Conservation (phyloP, 495 filamentous ascomycete genomes). For the Apodospora peruviana region DNA sequence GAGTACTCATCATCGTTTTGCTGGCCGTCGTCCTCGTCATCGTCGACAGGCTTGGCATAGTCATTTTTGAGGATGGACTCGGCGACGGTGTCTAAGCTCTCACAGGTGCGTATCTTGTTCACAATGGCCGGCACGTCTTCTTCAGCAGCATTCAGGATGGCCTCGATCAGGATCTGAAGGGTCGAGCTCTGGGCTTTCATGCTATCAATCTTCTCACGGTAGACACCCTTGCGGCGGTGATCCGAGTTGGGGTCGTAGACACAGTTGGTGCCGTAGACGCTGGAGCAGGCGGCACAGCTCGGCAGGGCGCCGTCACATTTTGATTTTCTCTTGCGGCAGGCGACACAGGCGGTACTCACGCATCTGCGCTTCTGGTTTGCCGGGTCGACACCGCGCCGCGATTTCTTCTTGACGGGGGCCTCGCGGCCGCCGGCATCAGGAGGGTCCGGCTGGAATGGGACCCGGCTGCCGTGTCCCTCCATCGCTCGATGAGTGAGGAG, state of each 20-base stretch:
- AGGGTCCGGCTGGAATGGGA: neutral
- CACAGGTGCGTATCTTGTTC: slow-evolving; percentile 82
- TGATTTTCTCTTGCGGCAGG: slow-evolving; percentile 82
- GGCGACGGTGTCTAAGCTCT: slow-evolving; percentile 85
- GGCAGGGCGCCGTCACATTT: slow-evolving; percentile 95
- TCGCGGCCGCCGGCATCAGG: neutral
- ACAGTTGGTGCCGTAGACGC: slow-evolving; percentile 89
- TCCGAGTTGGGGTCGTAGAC: slow-evolving; percentile 95
- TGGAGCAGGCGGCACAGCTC: slow-evolving; percentile 89
- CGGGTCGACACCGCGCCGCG: slow-evolving; percentile 41
- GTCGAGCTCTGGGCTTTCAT: slow-evolving; percentile 84
- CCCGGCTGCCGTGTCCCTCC: neutral
- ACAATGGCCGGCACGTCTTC: slow-evolving; percentile 79
- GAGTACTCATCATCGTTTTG: slow-evolving; percentile 29
- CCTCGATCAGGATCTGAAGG: slow-evolving; percentile 85
- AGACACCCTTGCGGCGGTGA: slow-evolving; percentile 92
- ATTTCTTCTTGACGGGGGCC: slow-evolving; percentile 42
- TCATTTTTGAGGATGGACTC: slow-evolving; percentile 58
- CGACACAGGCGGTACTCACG: slow-evolving; percentile 89
- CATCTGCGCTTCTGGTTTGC: slow-evolving; percentile 72
- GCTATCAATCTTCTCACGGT: slow-evolving; percentile 89
- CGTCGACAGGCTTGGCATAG: slow-evolving; percentile 34
- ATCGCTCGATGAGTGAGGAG: no score
- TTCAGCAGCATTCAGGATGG: slow-evolving; percentile 81
- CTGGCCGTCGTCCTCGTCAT: slow-evolving; percentile 34